phyloP scores from a whole-genome alignment of 192 early-diverging fungal species.

The Coemansia sp. region DNA sequence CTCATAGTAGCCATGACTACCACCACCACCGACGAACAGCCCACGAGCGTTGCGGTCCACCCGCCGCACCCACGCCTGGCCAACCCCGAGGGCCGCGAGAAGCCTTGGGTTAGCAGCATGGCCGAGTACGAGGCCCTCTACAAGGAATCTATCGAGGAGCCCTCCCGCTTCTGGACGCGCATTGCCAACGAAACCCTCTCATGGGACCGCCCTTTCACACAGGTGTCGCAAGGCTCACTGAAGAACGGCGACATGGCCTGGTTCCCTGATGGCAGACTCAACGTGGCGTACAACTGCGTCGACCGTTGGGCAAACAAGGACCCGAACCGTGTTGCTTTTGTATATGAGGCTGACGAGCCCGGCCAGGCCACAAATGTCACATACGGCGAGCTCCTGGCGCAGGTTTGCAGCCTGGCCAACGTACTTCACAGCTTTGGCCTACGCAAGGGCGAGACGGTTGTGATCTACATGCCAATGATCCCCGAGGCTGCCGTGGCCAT shows the following conservation, averaged over 20 bases:
- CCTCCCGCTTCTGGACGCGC: constrained; percentile 82
- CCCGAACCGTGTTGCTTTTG: constrained; percentile 79
- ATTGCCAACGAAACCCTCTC: constrained; percentile 75
- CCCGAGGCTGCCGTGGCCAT: constrained; percentile 91
- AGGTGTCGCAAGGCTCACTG: constrained; percentile 70
- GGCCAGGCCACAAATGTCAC: constrained; percentile 76
- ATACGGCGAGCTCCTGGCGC: constrained; percentile 75
- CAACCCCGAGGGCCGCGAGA: constrained; percentile 50
- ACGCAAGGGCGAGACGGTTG: constrained; percentile 90
- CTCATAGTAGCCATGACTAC: constrained; percentile 23
- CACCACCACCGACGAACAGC: constrained; percentile 28
- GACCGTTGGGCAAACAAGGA: constrained; percentile 83
- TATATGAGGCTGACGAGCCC: constrained; percentile 89
- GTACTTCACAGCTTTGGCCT: constrained; percentile 79
- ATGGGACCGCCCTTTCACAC: constrained; percentile 81
- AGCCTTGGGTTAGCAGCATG: constrained; percentile 69
- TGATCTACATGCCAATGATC: constrained; percentile 98
- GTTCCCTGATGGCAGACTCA: constrained; percentile 90
- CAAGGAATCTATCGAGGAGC: constrained; percentile 76
- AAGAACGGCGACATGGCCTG: constrained; percentile 86
- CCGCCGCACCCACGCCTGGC: constrained; percentile 66
- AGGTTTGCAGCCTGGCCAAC: constrained; percentile 86
- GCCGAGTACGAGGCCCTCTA: constrained; percentile 81
- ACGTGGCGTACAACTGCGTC: constrained; percentile 94
- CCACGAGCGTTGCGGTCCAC: constrained; percentile 28